phyloP scores from a whole-genome alignment of 2,329 filamentous ascomycete species.

The Geosmithia morbida region DNA sequence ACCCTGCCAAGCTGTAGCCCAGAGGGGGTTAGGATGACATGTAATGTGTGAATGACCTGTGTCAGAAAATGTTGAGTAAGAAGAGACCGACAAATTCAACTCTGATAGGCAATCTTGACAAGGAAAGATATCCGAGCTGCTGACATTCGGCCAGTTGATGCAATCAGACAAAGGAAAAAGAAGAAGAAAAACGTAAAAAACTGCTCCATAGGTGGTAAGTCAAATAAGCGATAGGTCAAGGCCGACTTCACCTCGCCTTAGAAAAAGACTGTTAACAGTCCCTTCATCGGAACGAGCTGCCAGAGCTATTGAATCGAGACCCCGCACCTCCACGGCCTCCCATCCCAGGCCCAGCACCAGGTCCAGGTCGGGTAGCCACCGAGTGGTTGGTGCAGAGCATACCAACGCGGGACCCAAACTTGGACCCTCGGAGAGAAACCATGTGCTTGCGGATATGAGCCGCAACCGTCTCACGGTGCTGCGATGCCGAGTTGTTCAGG shows the following conservation, averaged over 20 bases:
- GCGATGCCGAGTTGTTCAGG: slow-evolving; percentile 69
- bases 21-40: slow-evolving; percentile 40
- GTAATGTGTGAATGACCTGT: slow-evolving; percentile 38
- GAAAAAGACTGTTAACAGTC: background rate
- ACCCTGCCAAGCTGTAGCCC: slow-evolving; percentile 32
- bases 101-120: slow-evolving; percentile 20
- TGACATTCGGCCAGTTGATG: background rate
- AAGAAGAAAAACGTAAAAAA: background rate
- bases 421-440: slow-evolving; percentile 95
- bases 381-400: slow-evolving; percentile 98
- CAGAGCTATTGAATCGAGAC: slow-evolving; percentile 34
- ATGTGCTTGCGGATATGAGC: slow-evolving; percentile 97
- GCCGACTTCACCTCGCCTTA: too few relatives aligned
- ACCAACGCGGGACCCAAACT: slow-evolving; percentile 94
- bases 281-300: slow-evolving; percentile 36
- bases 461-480: slow-evolving; percentile 87
- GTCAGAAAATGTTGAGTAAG: slow-evolving; percentile 32
- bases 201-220: too few relatives aligned
- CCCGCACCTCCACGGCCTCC: slow-evolving; percentile 35
- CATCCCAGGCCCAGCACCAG: slow-evolving; percentile 57
- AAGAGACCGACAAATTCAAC: slow-evolving; percentile 30
- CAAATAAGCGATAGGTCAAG: background rate
- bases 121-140: slow-evolving; percentile 9
- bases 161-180: background rate
- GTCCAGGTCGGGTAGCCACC: slow-evolving; percentile 75